Base-by-base conservation (phyloP, 768 basidiomycete genomes). In the Macrolepiota albuminosa region DNA sequence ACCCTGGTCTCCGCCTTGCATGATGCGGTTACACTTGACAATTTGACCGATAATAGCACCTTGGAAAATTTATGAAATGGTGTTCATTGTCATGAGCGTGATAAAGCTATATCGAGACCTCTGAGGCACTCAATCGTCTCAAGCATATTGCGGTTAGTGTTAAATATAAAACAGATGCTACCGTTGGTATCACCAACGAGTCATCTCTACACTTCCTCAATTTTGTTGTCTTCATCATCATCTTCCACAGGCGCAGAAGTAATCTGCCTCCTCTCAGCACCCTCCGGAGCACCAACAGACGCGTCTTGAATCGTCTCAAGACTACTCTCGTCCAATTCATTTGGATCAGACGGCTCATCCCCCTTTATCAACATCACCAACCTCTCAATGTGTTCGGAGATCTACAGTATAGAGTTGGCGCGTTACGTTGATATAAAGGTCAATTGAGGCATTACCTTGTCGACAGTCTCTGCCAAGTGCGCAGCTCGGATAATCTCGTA, bases 361-460 rank as follows among this genome's bases (percentile, higher is more conserved):
- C 92, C 82, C 66, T 95, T 86, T 40, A 99, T 70, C n/a, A 98
- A 74, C 62, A 83, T 87, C 4, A 98, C 97, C 8, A 98, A 76
- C 16, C 93, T 84, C 67, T 94, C 93, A 43, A 97, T 89, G 47
- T 89, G 87, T 69, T 93, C 93, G 2, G 87, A 84, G 50, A 96
- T 85, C 93, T 96, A 66, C 36, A 34, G 31, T 7, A 53, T 57
- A 56, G 45, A 39, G 49, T 49, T 21, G 40, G 34, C 1, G 39
- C 31, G n/a, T 26, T 9, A 10, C 18, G 29, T 31, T 51, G 24
- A 29, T 2, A 36, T 14, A 7, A 21, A 31, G 47, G 3, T 24
- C 49, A 6, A 58, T 21, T 40, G 45, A 61, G 50, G 72, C 79
- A 49, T 4, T 54, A 89, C 94, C 73, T 87, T 86, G 46, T 93